Evolutionary conservation across 257 asterid genomes (phyloP).

Genomic region (Nicotiana otophora): DNA sequence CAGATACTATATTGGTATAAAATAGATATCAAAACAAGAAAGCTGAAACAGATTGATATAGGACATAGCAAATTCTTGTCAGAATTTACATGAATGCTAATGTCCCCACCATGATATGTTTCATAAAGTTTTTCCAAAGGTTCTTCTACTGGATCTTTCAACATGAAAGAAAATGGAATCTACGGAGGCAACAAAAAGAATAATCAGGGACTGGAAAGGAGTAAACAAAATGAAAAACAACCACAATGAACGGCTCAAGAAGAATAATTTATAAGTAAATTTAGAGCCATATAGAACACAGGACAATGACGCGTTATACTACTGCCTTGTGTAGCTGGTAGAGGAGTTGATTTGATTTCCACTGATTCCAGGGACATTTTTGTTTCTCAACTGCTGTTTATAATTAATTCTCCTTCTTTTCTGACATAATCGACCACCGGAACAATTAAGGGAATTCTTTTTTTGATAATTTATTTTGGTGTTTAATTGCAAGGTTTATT

Average conservation of each 20-base stretch:
- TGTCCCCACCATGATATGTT: slow-evolving; percentile 78
- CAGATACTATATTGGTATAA: slow-evolving; percentile 52
- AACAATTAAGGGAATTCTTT: too few relatives aligned
- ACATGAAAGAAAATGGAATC: slow-evolving; percentile 67
- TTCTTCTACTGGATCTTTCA: slow-evolving; percentile 47
- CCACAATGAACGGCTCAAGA: background rate
- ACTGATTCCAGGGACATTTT: background rate
- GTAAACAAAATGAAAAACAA: slow-evolving; percentile 5
- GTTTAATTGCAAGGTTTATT: slow-evolving; percentile 51
- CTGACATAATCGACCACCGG: too few relatives aligned
- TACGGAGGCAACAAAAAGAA: slow-evolving; percentile 10
- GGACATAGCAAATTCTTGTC: background rate
- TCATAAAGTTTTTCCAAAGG: slow-evolving; percentile 55
- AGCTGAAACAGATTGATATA: background rate
- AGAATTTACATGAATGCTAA: slow-evolving; percentile 62
- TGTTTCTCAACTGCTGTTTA: background rate
- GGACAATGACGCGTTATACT: background rate
- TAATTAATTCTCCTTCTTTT: background rate
- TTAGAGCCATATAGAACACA: background rate
- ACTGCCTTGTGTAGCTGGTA: background rate
- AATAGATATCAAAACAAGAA: slow-evolving; percentile 30
- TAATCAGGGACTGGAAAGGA: background rate
- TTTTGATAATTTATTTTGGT: background rate
- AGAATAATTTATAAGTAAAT: background rate
- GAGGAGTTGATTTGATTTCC: background rate